Conservation (phyloP, 2,329 filamentous ascomycete genomes). For the Chrysoporthe austroafricana region DNA sequence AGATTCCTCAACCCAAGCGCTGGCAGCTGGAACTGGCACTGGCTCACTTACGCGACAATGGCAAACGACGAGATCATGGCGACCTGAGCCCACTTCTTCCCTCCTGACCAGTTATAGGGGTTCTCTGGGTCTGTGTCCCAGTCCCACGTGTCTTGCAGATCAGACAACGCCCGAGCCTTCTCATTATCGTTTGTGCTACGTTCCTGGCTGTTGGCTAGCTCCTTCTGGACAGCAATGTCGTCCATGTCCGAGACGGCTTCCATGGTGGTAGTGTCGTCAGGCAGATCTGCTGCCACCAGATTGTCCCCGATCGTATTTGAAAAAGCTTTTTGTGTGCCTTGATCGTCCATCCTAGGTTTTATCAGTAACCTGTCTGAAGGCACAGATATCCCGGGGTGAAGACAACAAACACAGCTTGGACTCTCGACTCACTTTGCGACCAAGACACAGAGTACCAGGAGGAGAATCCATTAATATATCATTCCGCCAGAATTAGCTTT, state of each 20-base stretch:
- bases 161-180: background rate
- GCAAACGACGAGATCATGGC: constrained; percentile 43
- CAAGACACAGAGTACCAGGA: background rate
- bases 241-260: constrained; percentile 3
- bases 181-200: background rate
- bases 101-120: constrained; percentile 54
- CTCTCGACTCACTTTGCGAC: background rate
- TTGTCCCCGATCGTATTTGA: background rate
- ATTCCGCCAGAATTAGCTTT: background rate
- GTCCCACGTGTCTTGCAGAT: constrained; percentile 26
- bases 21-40: too few species aligned
- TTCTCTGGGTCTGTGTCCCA: constrained; percentile 50
- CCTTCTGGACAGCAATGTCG: background rate
- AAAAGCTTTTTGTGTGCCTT: background rate
- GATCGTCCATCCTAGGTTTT: background rate
- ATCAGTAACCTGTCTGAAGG: background rate
- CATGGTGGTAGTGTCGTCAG: constrained; percentile 7
- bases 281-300: background rate
- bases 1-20: background rate
- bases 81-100: constrained; percentile 46
- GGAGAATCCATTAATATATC: background rate
- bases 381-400: background rate
- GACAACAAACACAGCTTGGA: background rate
- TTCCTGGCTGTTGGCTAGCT: background rate
- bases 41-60: constrained; percentile 44